Evolutionary conservation across 2,329 filamentous ascomycete genomes (phyloP).

Genomic region (Calonectria pteridis): DNA sequence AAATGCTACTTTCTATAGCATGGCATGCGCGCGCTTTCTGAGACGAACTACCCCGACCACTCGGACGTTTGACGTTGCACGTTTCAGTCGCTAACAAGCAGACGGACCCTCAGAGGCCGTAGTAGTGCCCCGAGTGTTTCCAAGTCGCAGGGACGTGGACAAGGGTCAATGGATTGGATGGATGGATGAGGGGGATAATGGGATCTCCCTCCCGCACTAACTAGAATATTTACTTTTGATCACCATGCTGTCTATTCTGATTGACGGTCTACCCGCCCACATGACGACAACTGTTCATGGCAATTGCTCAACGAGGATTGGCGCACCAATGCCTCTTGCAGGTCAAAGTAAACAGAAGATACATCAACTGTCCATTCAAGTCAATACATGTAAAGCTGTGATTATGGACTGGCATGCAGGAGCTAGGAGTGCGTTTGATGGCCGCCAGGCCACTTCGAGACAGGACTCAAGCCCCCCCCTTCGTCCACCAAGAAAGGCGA

Average conservation of each 20-base stretch:
- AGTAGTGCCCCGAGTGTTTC: neutral
- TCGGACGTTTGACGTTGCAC: slow-evolving; percentile 23
- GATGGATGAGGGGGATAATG: neutral
- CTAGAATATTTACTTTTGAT: slow-evolving; percentile 14
- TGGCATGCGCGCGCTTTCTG: slow-evolving; percentile 29
- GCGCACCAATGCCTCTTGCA: neutral
- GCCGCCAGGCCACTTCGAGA: slow-evolving; percentile 3
- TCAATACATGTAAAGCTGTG: neutral
- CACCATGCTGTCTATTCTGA: neutral
- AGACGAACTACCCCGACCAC: slow-evolving; percentile 26
- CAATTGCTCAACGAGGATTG: neutral
- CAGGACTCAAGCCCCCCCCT: neutral
- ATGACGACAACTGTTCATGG: slow-evolving; percentile 22
- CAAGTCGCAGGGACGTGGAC: neutral
- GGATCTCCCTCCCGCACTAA: slow-evolving; percentile 12
- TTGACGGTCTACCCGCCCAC: neutral
- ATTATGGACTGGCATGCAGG: slow-evolving; percentile 41
- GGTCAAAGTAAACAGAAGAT: slow-evolving; percentile 3
- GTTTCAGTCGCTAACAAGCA: neutral
- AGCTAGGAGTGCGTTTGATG: slow-evolving; percentile 44
- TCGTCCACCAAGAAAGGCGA: neutral
- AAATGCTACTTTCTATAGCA: neutral
- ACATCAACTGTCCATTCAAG: slow-evolving; percentile 1
- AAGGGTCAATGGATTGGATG: neutral
- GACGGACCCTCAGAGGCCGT: neutral